A percentile compares a stretch with the other conserved stretches of the same genome.
phyloP scores from a whole-genome alignment of 2,329 filamentous ascomycete genomes.

The Hypomyces rosellus region DNA sequence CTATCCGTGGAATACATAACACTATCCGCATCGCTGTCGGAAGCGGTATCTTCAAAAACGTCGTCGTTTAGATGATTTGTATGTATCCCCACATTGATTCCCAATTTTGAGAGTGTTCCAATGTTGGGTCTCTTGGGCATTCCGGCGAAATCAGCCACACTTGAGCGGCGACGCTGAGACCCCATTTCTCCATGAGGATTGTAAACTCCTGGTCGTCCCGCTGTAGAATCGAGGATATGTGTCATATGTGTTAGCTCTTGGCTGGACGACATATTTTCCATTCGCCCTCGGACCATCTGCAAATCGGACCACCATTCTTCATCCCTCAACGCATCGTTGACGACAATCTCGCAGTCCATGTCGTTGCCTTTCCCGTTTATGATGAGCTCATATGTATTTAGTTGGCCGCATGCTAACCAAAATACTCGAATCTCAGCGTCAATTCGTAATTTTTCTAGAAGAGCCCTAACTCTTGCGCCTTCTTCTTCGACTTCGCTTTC shows the following conservation, averaged over 20 bases:
- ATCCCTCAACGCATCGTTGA: slow-evolving; percentile 60
- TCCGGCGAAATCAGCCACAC: slow-evolving; percentile 54
- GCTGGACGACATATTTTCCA: slow-evolving; percentile 31
- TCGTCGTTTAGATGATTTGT: slow-evolving; percentile 64
- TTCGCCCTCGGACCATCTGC: slow-evolving; percentile 44
- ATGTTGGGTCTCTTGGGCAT: slow-evolving; percentile 56
- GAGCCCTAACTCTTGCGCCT: slow-evolving; percentile 59
- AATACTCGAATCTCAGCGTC: slow-evolving; percentile 74
- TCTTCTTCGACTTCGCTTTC: slow-evolving; percentile 79
- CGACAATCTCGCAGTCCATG: slow-evolving; percentile 50
- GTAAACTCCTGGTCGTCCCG: slow-evolving; percentile 36
- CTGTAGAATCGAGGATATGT: slow-evolving; percentile 38
- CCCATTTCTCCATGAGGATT: slow-evolving; percentile 33
- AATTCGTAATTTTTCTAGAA: slow-evolving; percentile 76
- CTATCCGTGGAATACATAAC: slow-evolving; percentile 26
- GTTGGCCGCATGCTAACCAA: slow-evolving; percentile 67
- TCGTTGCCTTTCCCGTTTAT: slow-evolving; percentile 60
- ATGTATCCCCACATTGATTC: slow-evolving; percentile 66
- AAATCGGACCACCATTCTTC: slow-evolving; percentile 83
- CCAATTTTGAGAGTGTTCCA: slow-evolving; percentile 46
- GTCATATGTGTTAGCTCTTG: slow-evolving; percentile 39
- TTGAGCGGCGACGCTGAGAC: slow-evolving; percentile 31
- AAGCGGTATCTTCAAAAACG: slow-evolving; percentile 41
- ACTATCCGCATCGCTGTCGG: slow-evolving; percentile 25
- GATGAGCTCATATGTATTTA: slow-evolving; percentile 70